phyloP scores from a whole-genome alignment of 257 asterid species.

The Solanum acaule region DNA sequence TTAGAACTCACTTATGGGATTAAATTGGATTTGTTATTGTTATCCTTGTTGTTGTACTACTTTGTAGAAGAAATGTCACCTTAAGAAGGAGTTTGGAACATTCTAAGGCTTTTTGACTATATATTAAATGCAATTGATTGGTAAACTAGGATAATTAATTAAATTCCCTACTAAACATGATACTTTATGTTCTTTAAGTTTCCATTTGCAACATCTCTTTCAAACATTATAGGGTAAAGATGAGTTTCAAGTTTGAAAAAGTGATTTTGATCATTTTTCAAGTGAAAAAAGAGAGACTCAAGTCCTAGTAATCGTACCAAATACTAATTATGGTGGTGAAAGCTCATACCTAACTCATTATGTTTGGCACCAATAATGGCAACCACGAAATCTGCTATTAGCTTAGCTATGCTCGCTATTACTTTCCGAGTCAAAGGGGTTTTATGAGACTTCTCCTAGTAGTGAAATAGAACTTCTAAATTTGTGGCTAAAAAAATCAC shows the following conservation, averaged over 20 bases:
- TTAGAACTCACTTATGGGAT: no score
- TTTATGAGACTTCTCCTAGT: background rate
- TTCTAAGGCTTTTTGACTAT: no score
- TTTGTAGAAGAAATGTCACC: no score
- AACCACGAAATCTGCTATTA: background rate
- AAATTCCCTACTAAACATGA: no score
- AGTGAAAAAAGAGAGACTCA: background rate
- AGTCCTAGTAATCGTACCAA: background rate
- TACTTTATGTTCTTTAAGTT: no score
- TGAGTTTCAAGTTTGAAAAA: background rate
- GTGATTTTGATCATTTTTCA: background rate
- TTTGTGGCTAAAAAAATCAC: background rate
- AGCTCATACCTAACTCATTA: background rate
- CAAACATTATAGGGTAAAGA: background rate
- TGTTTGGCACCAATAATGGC: background rate
- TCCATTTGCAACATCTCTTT: no score
- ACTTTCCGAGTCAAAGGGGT: background rate
- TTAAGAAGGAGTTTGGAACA: background rate
- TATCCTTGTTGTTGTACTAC: background rate
- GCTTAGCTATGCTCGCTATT: background rate
- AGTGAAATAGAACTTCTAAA: background rate
- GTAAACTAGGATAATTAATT: no score
- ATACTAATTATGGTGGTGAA: no score
- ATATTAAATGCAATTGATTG: no score
- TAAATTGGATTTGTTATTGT: accelerated